Base-by-base conservation (phyloP, 1,284 basidiomycete genomes). In the Puccinia brachypodii region DNA sequence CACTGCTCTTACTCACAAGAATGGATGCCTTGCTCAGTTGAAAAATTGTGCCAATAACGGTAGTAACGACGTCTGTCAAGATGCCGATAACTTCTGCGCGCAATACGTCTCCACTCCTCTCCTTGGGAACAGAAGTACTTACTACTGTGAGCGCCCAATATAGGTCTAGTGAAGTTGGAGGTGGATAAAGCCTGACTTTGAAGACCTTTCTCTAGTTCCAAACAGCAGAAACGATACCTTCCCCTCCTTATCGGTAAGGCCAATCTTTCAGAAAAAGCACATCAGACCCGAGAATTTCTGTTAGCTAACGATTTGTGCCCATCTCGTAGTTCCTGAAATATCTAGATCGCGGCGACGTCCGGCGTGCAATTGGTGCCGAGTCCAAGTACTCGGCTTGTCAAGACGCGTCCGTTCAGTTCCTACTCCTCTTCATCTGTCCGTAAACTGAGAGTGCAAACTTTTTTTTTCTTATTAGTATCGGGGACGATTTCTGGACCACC, bases 41-140 rank as follows among this genome's bases (percentile, higher is more conserved):
- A 68, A 81, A 36, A 56, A 69, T 22, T 81, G 80, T 28, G 56
- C 73, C 44, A 42, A 68, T n/a, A 66, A 58, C 53, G 80, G 62
- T 22, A 60, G 62, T 25, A 64, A 36, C 33, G 44, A 53, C 50
- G 73, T 74, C 33, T 81, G 80, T 33, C 60, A 53, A 36, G 31
- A 38, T 25, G 80, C 80, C n/a, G 80, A 81, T 36, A 25, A 38
- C 8, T 75, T 76, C 33, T 81, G 80, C 36, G 44, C 56, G 1
- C 58, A 47, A 62, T 33, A 68, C 22, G 72, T 76, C 13, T 25
- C 80, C 0, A 38, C 42, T 8, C 80, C 73, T 1, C n/a, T 68
- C 2, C 36, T 76, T 68, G 72, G 73, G 28, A 62, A 76, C 50
- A 73, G 64, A 62, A 76, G 64, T 69, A 44, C 60, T 28, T 81